A percentile compares a stretch with the other conserved stretches of the same genome.
phyloP scores from a whole-genome alignment of 495 filamentous ascomycete species.

The Ramalina peruviana region DNA sequence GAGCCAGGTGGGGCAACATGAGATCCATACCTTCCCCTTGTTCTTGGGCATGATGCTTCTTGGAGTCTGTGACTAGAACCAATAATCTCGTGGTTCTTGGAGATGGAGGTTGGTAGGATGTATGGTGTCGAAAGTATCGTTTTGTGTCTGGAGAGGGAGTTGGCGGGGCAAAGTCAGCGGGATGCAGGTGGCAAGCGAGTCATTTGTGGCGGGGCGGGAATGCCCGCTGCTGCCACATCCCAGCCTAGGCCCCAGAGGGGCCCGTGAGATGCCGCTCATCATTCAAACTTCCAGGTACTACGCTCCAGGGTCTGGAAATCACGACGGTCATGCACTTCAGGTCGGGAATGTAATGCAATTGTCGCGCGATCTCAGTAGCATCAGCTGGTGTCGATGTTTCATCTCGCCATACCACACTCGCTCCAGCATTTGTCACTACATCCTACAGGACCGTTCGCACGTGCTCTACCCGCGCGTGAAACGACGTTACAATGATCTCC shows the following conservation, averaged over 20 bases:
- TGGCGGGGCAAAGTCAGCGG: background rate
- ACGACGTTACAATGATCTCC: background rate
- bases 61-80: background rate
- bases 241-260: too few species aligned
- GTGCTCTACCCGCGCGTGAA: constrained; percentile 10
- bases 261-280: too few species aligned
- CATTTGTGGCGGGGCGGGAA: background rate
- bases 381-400: constrained; percentile 1
- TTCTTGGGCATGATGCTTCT: constrained; percentile 79
- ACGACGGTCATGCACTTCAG: too few species aligned
- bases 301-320: too few species aligned
- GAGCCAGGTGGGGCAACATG: constrained; percentile 13
- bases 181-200: background rate
- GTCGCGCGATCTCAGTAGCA: background rate
- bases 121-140: background rate
- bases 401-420: constrained; percentile 1
- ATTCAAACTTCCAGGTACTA: too few species aligned
- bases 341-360: too few species aligned
- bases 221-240: background rate
- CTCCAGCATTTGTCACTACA: background rate
- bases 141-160: background rate
- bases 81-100: background rate
- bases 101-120: background rate
- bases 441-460: constrained; percentile 11
- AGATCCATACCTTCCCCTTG: constrained; percentile 76